Conservation (phyloP, 1,284 basidiomycete species). For the Leccinum pachyderme region DNA sequence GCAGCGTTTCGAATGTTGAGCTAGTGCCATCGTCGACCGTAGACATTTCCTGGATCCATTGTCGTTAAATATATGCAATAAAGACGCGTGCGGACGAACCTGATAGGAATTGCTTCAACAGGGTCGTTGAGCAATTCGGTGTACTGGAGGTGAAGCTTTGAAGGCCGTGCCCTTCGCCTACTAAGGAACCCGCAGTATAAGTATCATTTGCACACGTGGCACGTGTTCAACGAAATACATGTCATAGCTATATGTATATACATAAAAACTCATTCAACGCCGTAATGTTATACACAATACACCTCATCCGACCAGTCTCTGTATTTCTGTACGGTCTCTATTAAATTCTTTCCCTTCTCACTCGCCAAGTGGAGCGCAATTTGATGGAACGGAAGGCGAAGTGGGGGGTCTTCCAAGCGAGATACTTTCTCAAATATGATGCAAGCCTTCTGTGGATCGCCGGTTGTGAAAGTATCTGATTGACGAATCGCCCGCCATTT, state of each 20-base stretch:
- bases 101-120: neutral
- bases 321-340: conserved; percentile 22
- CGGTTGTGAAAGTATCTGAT: neutral
- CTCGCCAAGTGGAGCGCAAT: conserved; percentile 5
- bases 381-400: conserved; percentile 29
- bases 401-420: conserved; percentile 26
- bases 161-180: neutral
- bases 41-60: conserved; percentile 18
- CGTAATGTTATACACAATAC: conserved; percentile 2
- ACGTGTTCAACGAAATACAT: neutral
- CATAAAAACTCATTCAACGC: too few species aligned
- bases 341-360: conserved; percentile 18
- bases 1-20: conserved; percentile 49
- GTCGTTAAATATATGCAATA: neutral
- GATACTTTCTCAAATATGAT: conserved; percentile 18
- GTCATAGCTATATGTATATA: too few species aligned
- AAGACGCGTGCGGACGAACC: conserved; percentile 2
- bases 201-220: neutral
- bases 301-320: conserved; percentile 33
- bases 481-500: conserved; percentile 2
- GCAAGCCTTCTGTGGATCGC: conserved; percentile 24
- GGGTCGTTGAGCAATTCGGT: neutral
- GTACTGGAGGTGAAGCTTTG: neutral
- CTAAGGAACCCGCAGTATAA: neutral
- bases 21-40: conserved; percentile 10